Conservation (phyloP, 805 yeast species). For the Ogataea ganodermae region DNA sequence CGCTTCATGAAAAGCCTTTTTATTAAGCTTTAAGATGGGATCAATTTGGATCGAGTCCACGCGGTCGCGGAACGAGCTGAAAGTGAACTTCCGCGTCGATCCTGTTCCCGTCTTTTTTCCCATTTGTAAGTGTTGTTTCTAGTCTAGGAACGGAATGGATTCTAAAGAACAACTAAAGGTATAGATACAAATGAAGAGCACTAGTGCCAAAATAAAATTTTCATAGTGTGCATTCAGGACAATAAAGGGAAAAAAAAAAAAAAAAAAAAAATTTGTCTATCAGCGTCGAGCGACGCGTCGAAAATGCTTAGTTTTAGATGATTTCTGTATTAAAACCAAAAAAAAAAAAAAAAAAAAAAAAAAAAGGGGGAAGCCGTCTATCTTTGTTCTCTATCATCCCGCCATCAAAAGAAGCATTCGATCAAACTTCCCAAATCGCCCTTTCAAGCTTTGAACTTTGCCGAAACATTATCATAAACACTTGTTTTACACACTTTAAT, state of each 20-base stretch:
- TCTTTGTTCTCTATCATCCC: not conserved
- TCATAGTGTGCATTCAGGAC: not conserved
- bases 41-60: conserved; percentile 81
- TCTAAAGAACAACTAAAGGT: not conserved
- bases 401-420: no score
- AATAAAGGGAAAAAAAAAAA: not conserved
- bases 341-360: conserved; percentile 2
- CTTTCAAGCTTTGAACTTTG: no score
- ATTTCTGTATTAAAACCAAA: no score
- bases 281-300: conserved; percentile 7
- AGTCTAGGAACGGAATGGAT: not conserved
- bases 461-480: no score
- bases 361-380: conserved; percentile 3
- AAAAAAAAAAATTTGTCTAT: conserved; percentile 1
- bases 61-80: conserved; percentile 78
- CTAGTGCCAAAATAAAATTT: conserved; percentile 3
- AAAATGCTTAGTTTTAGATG: no score
- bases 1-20: conserved; percentile 66
- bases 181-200: no score
- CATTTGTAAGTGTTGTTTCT: conserved; percentile 22
- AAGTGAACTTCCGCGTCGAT: conserved; percentile 62
- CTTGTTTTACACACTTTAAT: no score
- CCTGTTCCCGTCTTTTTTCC: conserved; percentile 47
- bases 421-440: no score
- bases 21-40: conserved; percentile 57